Base-by-base conservation (phyloP, 139 green algal species). In the Prasinococcaceae sp. region DNA sequence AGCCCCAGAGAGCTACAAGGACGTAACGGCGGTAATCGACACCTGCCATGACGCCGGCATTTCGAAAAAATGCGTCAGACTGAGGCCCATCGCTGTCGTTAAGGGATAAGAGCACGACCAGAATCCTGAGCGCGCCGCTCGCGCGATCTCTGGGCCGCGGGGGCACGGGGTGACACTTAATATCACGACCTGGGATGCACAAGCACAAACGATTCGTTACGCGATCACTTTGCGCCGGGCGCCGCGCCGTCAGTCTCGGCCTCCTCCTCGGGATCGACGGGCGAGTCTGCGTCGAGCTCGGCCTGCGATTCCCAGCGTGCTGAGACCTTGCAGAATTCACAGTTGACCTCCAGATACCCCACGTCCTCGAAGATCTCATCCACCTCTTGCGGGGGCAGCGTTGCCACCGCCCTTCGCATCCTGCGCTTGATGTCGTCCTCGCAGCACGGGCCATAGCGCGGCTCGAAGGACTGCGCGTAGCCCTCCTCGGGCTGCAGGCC, bases 1-100 rank as follows among this genome's bases (percentile, higher is more conserved):
- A 27, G 84, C 84, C 26, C 83, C 84, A 0, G 80, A 93, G 66
- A 78, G 53, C 28, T 94, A 93, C 69, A 94, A 94, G 71, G 66
- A 70, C 54, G 57, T 65, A 17, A 65, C 57, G 35, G 35, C 58
- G 25, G 57, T 94, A 25, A 80, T 94, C 37, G 77, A 93, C 52
- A 92, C 83, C 0, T 94, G 84, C 61, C 79, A 93, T 54, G 52
- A 53, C 9, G 83, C 81, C 9, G 81, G 84, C 42, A 83, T 93
- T 29, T 80, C 59, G 4, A 83, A 79, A n/a, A 87, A 84, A 57
- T 56, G 55, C 1, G 74, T 92, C 20, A 87, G 83, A 63, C 60
- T 94, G 48, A 51, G 79, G 28, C 84, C 83, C 4, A 77, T 94
- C 17, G 78, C 71, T 23, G 84, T 94, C 14, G 70, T 94, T 45